These are phyloP conservation scores for Chalara sp. DNA, from an alignment of 2,329 filamentous ascomycete genomes.

Conservation along the genomic window DNA sequence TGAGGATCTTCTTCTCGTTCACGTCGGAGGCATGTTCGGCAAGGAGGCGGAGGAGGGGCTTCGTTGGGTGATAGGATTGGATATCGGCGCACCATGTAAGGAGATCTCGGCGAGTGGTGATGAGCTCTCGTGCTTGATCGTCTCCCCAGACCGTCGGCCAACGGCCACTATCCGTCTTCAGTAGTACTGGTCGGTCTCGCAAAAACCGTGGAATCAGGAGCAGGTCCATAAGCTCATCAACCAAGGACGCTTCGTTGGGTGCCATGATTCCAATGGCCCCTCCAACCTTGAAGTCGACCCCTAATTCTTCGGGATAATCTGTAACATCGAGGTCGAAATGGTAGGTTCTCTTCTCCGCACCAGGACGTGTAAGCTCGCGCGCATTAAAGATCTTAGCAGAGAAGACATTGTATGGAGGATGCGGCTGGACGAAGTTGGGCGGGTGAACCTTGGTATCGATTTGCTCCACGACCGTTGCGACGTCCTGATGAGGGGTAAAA, in stretches of 20 bases:
- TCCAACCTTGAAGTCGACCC: slow-evolving; percentile 90
- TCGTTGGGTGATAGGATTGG: slow-evolving; percentile 86
- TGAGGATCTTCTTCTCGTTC: slow-evolving; percentile 82
- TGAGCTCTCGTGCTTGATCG: slow-evolving; percentile 74
- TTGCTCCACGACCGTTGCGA: slow-evolving; percentile 14
- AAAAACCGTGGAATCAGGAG: slow-evolving; percentile 76
- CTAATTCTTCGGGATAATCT: slow-evolving; percentile 80
- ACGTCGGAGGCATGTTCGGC: slow-evolving; percentile 76
- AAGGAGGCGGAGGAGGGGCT: slow-evolving; percentile 75
- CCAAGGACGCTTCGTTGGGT: slow-evolving; percentile 69
- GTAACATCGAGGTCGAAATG: slow-evolving; percentile 97
- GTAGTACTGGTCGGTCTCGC: slow-evolving; percentile 73
- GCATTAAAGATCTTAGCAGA: slow-evolving; percentile 80
- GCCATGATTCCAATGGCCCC: slow-evolving; percentile 92
- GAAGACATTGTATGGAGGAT: slow-evolving; percentile 88
- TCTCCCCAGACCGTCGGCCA: slow-evolving; percentile 99
- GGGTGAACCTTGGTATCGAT: slow-evolving; percentile 62
- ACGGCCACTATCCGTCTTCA: slow-evolving; percentile 73
- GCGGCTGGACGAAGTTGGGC: slow-evolving; percentile 85
- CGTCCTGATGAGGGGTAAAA: slow-evolving; percentile 23
- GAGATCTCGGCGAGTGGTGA: slow-evolving; percentile 86
- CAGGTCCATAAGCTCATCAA: slow-evolving; percentile 78
- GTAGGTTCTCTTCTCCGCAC: slow-evolving; percentile 93
- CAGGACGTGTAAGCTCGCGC: slow-evolving; percentile 78
- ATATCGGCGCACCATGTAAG: slow-evolving; percentile 94